These are phyloP conservation scores for Pseudogymnoascus sp. DNA, from an alignment of 2,329 filamentous ascomycete genomes.

Conservation along the genomic window DNA sequence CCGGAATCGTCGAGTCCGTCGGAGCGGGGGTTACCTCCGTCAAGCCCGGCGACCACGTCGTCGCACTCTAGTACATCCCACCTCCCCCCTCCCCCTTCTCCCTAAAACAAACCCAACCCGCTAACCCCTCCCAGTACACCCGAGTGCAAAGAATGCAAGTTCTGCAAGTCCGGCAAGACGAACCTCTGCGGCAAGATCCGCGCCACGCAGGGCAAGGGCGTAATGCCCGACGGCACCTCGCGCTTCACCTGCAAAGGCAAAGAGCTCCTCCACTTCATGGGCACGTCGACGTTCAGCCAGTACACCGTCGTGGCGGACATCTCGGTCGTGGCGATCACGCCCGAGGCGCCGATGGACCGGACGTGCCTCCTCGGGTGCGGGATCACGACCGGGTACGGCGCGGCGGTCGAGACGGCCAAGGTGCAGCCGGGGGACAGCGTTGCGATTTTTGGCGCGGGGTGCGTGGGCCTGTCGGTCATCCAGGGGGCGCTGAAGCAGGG, in stretches of 20 bases:
- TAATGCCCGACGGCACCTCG: slow-evolving; percentile 84
- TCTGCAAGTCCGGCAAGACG: slow-evolving; percentile 99
- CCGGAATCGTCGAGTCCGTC: slow-evolving; percentile 85
- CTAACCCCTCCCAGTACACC: slow-evolving; percentile 58
- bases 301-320: slow-evolving; percentile 99
- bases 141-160: slow-evolving; percentile 97
- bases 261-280: slow-evolving; percentile 97
- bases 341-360: slow-evolving; percentile 87
- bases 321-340: slow-evolving; percentile 88
- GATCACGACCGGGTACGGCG: slow-evolving; percentile 97
- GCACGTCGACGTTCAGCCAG: slow-evolving; percentile 96
- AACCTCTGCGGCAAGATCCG: slow-evolving; percentile 99
- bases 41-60: slow-evolving; percentile 85
- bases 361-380: slow-evolving; percentile 95
- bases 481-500: slow-evolving; percentile 69
- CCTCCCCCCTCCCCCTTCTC: slow-evolving; percentile 12
- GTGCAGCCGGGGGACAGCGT: slow-evolving; percentile 85
- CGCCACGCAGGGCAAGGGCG: slow-evolving; percentile 86
- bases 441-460: slow-evolving; percentile 90
- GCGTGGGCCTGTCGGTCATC: slow-evolving; percentile 89
- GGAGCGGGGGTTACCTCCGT: slow-evolving; percentile 93
- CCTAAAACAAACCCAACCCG: slow-evolving; percentile 4
- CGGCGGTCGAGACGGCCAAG: slow-evolving; percentile 84
- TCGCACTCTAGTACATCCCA: slow-evolving; percentile 68
- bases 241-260: slow-evolving; percentile 94